phyloP scores from a whole-genome alignment of 805 yeast species.

The Candida chilensis region DNA sequence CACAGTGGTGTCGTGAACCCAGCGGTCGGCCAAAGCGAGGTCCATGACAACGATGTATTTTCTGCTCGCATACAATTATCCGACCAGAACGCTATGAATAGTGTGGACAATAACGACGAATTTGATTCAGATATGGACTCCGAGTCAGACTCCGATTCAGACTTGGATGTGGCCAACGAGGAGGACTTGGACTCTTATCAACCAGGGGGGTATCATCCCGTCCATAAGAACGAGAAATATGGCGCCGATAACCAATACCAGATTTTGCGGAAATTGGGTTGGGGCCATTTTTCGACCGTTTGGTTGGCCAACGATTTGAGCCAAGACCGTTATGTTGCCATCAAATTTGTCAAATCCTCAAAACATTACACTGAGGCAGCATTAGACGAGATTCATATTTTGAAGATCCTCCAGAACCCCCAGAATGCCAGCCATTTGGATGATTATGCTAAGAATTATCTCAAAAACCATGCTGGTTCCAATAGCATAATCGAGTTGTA shows the following conservation, averaged over 20 bases:
- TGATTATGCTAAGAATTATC: background rate
- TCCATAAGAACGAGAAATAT: conserved; percentile 43
- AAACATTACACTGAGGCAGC: conserved; percentile 54
- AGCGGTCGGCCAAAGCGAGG: too few species aligned
- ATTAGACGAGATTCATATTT: conserved; percentile 46
- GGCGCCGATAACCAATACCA: conserved; percentile 34
- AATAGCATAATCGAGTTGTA: conserved; percentile 40
- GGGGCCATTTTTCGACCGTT: conserved; percentile 71
- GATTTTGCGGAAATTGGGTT: conserved; percentile 50
- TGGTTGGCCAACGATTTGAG: conserved; percentile 45
- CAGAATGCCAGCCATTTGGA: conserved; percentile 2
- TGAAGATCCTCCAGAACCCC: conserved; percentile 22
- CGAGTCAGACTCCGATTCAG: too few species aligned
- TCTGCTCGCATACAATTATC: too few species aligned
- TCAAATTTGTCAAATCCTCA: conserved; percentile 51
- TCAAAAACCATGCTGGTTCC: conserved; percentile 34
- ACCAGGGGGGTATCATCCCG: conserved; percentile 60
- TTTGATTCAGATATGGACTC: too few species aligned
- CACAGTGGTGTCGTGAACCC: too few species aligned
- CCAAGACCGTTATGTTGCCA: conserved; percentile 40
- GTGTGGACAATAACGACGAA: too few species aligned
- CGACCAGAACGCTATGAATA: too few species aligned
- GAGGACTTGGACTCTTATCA: conserved; percentile 45
- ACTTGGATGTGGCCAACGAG: too few species aligned
- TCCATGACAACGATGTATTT: too few species aligned